Base-by-base conservation (phyloP, 139 green algal species). In the Dunaliella primolecta region DNA sequence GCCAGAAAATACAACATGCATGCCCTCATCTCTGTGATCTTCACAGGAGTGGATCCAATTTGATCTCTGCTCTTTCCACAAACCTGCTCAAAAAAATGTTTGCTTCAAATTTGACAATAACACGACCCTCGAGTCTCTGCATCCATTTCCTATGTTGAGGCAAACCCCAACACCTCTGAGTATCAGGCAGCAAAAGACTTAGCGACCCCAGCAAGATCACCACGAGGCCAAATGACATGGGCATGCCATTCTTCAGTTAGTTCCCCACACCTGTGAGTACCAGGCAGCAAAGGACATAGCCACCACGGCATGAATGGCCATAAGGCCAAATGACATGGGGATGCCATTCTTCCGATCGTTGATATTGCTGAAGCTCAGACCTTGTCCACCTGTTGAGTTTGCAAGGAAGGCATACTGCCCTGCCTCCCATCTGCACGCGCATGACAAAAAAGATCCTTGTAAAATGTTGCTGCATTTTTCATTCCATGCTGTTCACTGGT, bases 381-480 rank as follows among this genome's bases (percentile, higher is more conserved):
- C 92, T 37, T 32, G 33, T 7, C 1, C 46, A 15, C 46, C 46
- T 25, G 46, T 64, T 33, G 86, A 85, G 27, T 90, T 91, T 1
- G 90, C 92, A 70, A 94, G 90, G 88, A 96, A 95, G 3, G 93
- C 91, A 76, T 95, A 95, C 86, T 94, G 91, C 36, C 81, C 64
- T 72, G 91, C 82, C 84, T 95, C 92, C 83, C 90, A 64, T 15
- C 46, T 64, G 46, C 15, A n/a, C n/a, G n/a, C n/a, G n/a, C n/a
- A n/a, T n/a, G n/a, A n/a, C n/a, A n/a, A n/a, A n/a, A n/a, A n/a
- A n/a, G n/a, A n/a, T n/a, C n/a, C n/a, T n/a, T n/a, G n/a, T n/a
- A n/a, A n/a, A n/a, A n/a, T n/a, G n/a, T n/a, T n/a, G n/a, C n/a
- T n/a, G n/a, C n/a, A n/a, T n/a, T n/a, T n/a, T n/a, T n/a, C n/a